Percentiles rank a stretch among this genome's conserved stretches.
Conservation (phyloP, 805 yeast genomes). For the Monosporozyma siamensis region DNA sequence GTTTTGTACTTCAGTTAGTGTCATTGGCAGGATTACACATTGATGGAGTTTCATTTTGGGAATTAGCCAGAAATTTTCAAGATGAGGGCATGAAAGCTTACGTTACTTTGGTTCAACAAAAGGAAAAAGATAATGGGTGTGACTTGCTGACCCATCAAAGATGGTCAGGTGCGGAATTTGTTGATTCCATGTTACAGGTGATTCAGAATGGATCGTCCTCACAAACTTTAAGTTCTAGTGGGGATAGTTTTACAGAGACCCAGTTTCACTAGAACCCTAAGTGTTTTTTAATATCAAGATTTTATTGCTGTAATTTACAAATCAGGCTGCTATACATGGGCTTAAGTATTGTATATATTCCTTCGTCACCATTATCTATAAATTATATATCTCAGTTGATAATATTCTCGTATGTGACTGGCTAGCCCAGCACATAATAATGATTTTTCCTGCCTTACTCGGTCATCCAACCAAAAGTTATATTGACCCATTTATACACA, state of each 20-base stretch:
- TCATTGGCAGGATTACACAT: slow-evolving; percentile 53
- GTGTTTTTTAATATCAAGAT: no score
- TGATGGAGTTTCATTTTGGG: slow-evolving; percentile 43
- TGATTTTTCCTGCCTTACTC: no score
- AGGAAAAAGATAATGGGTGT: slow-evolving; percentile 37
- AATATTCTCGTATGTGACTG: no score
- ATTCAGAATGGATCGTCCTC: slow-evolving; percentile 38
- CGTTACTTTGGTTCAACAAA: slow-evolving; percentile 42
- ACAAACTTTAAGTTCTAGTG: slow-evolving; percentile 34
- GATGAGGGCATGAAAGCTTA: slow-evolving; percentile 52
- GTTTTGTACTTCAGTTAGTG: slow-evolving; percentile 50
- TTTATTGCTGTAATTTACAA: no score
- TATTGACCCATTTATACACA: no score
- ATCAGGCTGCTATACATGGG: no score
- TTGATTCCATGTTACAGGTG: slow-evolving; percentile 36
- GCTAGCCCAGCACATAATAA: no score
- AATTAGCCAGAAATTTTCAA: slow-evolving; percentile 40
- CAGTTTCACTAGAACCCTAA: slow-evolving; percentile 19
- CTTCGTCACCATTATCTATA: no score
- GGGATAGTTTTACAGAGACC: slow-evolving; percentile 37
- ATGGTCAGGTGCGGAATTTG: slow-evolving; percentile 55
- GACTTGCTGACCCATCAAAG: slow-evolving; percentile 52
- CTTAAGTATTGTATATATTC: no score
- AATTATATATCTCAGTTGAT: no score
- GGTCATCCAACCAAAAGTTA: no score